Percentiles rank a stretch among this genome's conserved stretches.
These are phyloP conservation scores for Boletus edulis DNA, from an alignment of 768 basidiomycete species.

Conservation along the genomic window DNA sequence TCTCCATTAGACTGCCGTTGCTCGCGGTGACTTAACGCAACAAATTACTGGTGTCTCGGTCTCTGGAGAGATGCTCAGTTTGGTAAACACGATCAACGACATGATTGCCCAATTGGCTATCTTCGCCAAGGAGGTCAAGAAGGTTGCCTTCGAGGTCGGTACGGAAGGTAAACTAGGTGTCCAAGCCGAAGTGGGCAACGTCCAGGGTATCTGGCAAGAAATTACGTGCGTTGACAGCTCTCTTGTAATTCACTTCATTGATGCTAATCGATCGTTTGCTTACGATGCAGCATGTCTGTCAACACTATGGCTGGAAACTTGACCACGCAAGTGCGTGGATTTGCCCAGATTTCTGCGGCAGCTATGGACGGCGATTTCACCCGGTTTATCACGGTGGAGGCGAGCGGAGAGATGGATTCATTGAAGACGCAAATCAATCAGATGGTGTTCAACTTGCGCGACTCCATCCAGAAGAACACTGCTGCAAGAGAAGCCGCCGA, in stretches of 20 bases:
- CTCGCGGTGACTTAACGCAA: constrained; percentile 87
- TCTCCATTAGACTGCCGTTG: constrained; percentile 73
- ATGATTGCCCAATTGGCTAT: constrained; percentile 69
- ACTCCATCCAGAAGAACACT: constrained; percentile 98
- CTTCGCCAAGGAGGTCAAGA: constrained; percentile 82
- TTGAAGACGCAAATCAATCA: constrained; percentile 99
- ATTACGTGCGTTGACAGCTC: constrained; percentile 70
- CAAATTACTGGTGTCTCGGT: constrained; percentile 93
- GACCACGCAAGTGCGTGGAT: constrained; percentile 98
- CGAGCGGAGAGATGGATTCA: constrained; percentile 98
- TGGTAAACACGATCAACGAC: constrained; percentile 97
- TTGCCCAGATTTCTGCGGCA: constrained; percentile 97
- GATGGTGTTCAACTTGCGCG: constrained; percentile 97
- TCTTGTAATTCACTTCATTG: background rate
- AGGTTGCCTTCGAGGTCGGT: constrained; percentile 96
- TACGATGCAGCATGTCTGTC: constrained; percentile 70
- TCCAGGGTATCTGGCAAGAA: constrained; percentile 98
- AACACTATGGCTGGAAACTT: constrained; percentile 97
- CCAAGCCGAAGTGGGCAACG: constrained; percentile 94
- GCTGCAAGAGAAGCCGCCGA: constrained; percentile 97
- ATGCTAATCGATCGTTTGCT: background rate
- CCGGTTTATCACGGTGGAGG: constrained; percentile 98
- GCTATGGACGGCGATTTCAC: constrained; percentile 99
- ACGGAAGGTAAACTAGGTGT: constrained; percentile 99
- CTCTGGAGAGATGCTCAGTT: constrained; percentile 91